A percentile compares a stretch with the other conserved stretches of the same genome.
phyloP scores from a whole-genome alignment of 2,329 filamentous ascomycete species.

The Cladosporium sphaerospermum region DNA sequence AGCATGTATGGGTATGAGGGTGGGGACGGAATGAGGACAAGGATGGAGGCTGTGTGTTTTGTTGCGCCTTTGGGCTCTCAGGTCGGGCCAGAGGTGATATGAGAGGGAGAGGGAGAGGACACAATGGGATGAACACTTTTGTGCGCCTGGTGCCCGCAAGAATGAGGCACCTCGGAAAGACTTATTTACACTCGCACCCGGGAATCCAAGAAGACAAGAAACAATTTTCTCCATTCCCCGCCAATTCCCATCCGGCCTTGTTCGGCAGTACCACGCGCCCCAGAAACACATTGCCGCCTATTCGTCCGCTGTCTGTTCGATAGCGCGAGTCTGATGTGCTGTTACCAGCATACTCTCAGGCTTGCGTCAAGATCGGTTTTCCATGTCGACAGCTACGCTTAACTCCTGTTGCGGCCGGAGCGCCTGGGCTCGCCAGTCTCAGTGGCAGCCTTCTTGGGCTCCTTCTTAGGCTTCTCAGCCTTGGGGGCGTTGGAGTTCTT shows the following conservation, averaged over 20 bases:
- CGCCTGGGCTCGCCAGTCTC: constrained; percentile 43
- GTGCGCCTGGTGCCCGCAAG: not conserved
- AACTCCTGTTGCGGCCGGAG: constrained; percentile 34
- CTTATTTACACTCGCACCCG: constrained; percentile 8
- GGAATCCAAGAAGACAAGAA: not conserved
- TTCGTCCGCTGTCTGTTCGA: not conserved
- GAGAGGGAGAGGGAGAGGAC: not conserved
- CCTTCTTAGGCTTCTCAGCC: constrained; percentile 31
- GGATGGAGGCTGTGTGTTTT: constrained; percentile 11
- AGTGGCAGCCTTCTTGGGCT: constrained; percentile 45
- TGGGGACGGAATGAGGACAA: constrained; percentile 1
- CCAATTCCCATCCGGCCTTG: not conserved
- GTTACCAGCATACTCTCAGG: not conserved
- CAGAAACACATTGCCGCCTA: not conserved
- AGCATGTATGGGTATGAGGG: not conserved
- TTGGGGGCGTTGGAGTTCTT: constrained; percentile 26
- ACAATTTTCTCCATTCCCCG: not conserved
- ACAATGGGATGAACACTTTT: not conserved
- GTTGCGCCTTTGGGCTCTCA: not conserved
- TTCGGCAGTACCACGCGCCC: constrained; percentile 5
- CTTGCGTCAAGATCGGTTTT: not conserved
- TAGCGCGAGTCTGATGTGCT: not conserved
- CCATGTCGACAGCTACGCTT: not conserved
- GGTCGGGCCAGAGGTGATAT: not conserved
- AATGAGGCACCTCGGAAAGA: not conserved